phyloP scores from a whole-genome alignment of 768 basidiomycete genomes.

The Pisolithus microcarpus region DNA sequence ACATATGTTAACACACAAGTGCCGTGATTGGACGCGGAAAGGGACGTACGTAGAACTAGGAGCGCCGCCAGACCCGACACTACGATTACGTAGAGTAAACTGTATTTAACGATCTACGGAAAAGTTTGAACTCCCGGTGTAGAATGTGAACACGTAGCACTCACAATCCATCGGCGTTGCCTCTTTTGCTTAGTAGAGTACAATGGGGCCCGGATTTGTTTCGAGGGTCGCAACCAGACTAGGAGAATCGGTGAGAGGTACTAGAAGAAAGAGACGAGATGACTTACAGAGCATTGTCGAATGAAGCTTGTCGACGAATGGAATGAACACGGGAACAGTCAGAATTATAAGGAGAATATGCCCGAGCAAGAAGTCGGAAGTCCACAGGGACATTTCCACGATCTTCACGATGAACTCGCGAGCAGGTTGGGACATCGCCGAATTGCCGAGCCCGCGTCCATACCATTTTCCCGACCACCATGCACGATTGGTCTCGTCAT shows the following conservation, averaged over 20 bases:
- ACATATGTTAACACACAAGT: constrained; percentile 9
- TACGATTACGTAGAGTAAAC: constrained; percentile 71
- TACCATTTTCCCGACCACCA: constrained; percentile 99
- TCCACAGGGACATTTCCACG: constrained; percentile 96
- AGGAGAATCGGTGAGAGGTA: constrained; percentile 4
- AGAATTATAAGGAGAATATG: constrained; percentile 84
- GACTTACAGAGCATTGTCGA: constrained; percentile 86
- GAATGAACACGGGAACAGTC: constrained; percentile 78
- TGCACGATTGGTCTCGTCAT: constrained; percentile 95
- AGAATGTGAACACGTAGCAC: constrained; percentile 15
- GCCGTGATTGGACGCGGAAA: constrained; percentile 1
- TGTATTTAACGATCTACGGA: constrained; percentile 71
- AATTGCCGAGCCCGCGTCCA: constrained; percentile 84
- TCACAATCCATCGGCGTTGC: constrained; percentile 84
- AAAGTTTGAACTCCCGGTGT: constrained; percentile 1
- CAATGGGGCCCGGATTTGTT: constrained; percentile 87
- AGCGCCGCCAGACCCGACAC: constrained; percentile 74
- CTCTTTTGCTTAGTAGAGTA: constrained; percentile 93
- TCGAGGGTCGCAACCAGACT: constrained; percentile 96
- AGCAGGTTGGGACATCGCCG: constrained; percentile 90
- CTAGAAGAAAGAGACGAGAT: background rate
- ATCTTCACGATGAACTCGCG: constrained; percentile 98
- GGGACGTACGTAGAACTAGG: constrained; percentile 69
- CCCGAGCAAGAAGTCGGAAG: constrained; percentile 85
- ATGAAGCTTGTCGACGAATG: constrained; percentile 82